Evolutionary conservation across 768 basidiomycete species (phyloP).

Genomic region (Russula compacta): DNA sequence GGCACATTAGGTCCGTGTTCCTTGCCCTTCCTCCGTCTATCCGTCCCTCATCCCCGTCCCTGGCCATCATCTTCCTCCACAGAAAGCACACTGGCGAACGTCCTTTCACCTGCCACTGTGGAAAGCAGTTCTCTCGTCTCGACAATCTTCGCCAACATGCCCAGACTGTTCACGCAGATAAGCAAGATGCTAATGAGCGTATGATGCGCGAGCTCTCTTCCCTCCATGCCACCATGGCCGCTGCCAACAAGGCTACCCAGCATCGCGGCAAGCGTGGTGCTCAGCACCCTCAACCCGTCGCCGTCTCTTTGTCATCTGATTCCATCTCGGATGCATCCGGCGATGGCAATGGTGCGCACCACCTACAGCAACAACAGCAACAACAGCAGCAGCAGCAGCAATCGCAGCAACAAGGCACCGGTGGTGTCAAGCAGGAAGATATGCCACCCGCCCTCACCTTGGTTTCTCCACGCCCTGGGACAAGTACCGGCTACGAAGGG

Average conservation of each 20-base stretch:
- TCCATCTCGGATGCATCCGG: slow-evolving; percentile 16
- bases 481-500: slow-evolving; percentile 64
- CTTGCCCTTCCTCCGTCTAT: slow-evolving; percentile 16
- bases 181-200: slow-evolving; percentile 76
- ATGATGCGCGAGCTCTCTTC: slow-evolving; percentile 88
- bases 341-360: slow-evolving; percentile 6
- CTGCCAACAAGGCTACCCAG: slow-evolving; percentile 34
- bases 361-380: slow-evolving; percentile 15
- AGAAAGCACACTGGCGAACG: slow-evolving; percentile 98
- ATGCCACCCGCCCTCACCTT: slow-evolving; percentile 21
- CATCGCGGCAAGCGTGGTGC: slow-evolving; percentile 32
- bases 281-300: slow-evolving; percentile 22
- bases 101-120: slow-evolving; percentile 93
- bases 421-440: slow-evolving; percentile 38
- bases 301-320: slow-evolving; percentile 19
- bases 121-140: slow-evolving; percentile 89
- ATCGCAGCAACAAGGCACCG: not conserved
- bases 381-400: not conserved
- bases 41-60: slow-evolving; percentile 20
- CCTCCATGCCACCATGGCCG: slow-evolving; percentile 75
- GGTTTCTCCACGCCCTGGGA: slow-evolving; percentile 54
- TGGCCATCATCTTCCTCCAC: slow-evolving; percentile 19
- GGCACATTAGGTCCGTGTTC: slow-evolving; percentile 79
- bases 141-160: slow-evolving; percentile 97
- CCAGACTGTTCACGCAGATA: slow-evolving; percentile 94